A percentile compares a stretch with the other conserved stretches of the same genome.
Evolutionary conservation across 805 yeast genomes (phyloP).

Genomic region (Tetrapisispora pingtungensis): DNA sequence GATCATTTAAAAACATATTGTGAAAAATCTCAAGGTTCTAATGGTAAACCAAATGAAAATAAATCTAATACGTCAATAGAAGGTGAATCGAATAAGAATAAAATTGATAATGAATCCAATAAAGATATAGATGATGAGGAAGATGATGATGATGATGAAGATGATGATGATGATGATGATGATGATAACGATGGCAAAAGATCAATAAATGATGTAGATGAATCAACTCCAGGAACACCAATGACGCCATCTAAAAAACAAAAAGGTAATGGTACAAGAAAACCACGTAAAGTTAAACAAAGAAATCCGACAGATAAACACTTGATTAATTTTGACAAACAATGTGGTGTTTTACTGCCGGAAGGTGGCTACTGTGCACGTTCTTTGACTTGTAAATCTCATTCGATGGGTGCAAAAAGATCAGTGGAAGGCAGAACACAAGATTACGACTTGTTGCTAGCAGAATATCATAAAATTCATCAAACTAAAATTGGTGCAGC

Average conservation of each 20-base stretch:
- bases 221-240: not conserved
- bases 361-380: constrained; percentile 96
- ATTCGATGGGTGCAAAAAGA: constrained; percentile 96
- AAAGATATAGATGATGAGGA: constrained; percentile 6
- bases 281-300: constrained; percentile 34
- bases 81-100: constrained; percentile 1
- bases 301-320: constrained; percentile 66
- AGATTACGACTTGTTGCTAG: constrained; percentile 78
- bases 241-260: constrained; percentile 11
- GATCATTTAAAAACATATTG: constrained; percentile 26
- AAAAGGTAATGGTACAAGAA: constrained; percentile 11
- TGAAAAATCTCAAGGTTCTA: not conserved
- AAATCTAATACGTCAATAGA: constrained; percentile 1
- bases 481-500: constrained; percentile 82
- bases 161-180: constrained; percentile 6
- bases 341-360: constrained; percentile 91
- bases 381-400: constrained; percentile 92
- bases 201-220: not conserved
- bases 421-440: constrained; percentile 91
- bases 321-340: constrained; percentile 72
- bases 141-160: constrained; percentile 5
- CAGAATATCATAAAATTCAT: constrained; percentile 84
- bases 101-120: constrained; percentile 4
- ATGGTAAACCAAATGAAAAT: constrained; percentile 4
- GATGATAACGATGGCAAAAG: constrained; percentile 4